Percentiles rank a stretch among this genome's conserved stretches.
These are phyloP conservation scores for Durusdinium trenchii DNA, from an alignment of 73 alveolate species.

Conservation along the genomic window DNA sequence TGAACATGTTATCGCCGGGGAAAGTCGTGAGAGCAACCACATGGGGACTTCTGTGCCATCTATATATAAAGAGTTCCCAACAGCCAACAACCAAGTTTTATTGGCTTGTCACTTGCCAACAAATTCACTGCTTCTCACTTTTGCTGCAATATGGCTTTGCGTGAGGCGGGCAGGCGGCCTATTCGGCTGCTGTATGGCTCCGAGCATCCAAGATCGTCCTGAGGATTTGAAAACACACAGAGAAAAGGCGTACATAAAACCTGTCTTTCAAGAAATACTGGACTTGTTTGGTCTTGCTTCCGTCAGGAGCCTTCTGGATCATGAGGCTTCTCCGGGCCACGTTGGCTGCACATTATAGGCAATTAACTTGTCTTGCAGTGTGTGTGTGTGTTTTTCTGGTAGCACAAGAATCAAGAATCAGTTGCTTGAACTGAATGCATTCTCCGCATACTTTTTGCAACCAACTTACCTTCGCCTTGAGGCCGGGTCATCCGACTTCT, in stretches of 20 bases:
- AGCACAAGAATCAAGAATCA: too few relatives aligned
- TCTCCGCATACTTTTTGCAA: too few relatives aligned
- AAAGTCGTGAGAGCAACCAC: not conserved
- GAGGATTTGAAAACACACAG: not conserved
- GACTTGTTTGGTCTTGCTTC: not conserved
- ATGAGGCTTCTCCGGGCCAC: too few relatives aligned
- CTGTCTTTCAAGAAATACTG: not conserved
- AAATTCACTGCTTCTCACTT: not conserved
- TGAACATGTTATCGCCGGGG: not conserved
- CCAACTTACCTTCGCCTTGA: too few relatives aligned
- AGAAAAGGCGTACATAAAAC: not conserved
- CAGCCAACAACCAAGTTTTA: not conserved
- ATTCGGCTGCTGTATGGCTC: not conserved
- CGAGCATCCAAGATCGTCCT: not conserved
- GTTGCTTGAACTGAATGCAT: too few relatives aligned
- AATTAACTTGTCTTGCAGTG: not conserved
- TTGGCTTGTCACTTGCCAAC: not conserved
- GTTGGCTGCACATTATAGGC: not conserved
- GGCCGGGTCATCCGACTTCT: too few relatives aligned
- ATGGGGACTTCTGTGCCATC: not conserved
- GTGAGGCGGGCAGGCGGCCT: not conserved
- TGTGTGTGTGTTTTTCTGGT: too few relatives aligned
- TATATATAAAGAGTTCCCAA: not conserved
- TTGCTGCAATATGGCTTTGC: not conserved
- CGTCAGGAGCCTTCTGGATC: not conserved